phyloP scores from a whole-genome alignment of 2,329 filamentous ascomycete species.

The Epichloe elymi region DNA sequence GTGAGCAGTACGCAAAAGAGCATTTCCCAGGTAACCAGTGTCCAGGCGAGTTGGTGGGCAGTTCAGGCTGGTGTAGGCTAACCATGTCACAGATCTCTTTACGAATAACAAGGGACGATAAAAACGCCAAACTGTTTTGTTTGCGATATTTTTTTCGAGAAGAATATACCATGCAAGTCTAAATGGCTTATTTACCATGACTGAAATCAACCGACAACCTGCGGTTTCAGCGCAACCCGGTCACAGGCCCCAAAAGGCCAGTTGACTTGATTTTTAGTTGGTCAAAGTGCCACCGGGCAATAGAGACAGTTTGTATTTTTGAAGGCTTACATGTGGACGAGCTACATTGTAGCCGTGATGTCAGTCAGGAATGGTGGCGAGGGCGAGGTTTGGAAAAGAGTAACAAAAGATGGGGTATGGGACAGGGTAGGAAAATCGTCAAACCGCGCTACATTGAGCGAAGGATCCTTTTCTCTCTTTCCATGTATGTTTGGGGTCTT shows the following conservation, averaged over 20 bases:
- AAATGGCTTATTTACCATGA: neutral
- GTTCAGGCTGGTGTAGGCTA: constrained; percentile 8
- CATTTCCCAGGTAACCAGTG: constrained; percentile 53
- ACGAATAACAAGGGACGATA: constrained; percentile 26
- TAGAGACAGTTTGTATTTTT: neutral
- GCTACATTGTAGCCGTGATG: neutral
- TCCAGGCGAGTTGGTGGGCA: neutral
- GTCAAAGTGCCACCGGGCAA: neutral
- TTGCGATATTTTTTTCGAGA: neutral
- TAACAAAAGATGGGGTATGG: neutral
- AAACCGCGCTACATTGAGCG: neutral
- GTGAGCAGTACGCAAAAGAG: constrained; percentile 83
- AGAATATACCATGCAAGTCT: neutral
- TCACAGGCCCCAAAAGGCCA: neutral
- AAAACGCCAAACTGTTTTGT: neutral
- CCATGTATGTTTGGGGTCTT: constrained; percentile 1
- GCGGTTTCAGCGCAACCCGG: neutral
- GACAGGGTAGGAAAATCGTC: neutral
- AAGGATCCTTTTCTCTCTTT: neutral
- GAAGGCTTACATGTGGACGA: neutral
- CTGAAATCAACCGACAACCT: neutral
- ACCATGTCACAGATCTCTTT: constrained; percentile 24
- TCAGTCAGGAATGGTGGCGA: neutral
- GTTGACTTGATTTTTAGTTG: neutral
- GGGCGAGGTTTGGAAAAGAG: neutral